Conservation (phyloP, 192 early-diverging fungal species). For the Rhizophagus clarus region DNA sequence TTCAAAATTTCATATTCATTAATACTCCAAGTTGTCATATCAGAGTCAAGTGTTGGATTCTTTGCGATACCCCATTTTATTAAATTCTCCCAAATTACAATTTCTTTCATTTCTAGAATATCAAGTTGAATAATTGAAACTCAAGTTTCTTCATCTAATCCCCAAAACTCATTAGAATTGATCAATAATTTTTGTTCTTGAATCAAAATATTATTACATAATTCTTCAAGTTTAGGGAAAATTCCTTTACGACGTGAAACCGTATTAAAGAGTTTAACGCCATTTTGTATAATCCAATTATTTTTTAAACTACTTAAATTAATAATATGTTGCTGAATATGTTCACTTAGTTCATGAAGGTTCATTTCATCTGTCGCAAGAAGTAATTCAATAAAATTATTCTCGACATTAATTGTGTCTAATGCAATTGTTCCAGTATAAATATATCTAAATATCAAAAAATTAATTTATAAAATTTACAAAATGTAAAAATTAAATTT, state of each 20-base stretch:
- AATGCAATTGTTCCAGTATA: not conserved
- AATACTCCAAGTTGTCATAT: not conserved
- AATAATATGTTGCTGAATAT: constrained; percentile 5
- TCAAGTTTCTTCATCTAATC: not conserved
- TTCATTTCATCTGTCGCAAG: constrained; percentile 5
- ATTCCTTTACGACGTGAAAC: not conserved
- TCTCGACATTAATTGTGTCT: not conserved
- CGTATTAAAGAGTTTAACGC: not conserved
- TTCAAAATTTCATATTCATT: not conserved
- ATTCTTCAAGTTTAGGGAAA: not conserved
- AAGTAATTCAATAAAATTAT: not conserved
- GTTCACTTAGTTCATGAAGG: not conserved
- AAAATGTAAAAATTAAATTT: too few relatives aligned
- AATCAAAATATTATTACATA: not conserved
- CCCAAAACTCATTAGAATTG: not conserved
- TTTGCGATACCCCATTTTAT: constrained; percentile 16
- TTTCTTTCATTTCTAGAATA: not conserved
- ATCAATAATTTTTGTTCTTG: not conserved
- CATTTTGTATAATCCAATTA: not conserved
- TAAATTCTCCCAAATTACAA: constrained; percentile 14
- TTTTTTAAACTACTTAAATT: not conserved
- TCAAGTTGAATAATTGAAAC: not conserved
- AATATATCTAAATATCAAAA: not conserved
- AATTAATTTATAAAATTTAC: too few relatives aligned
- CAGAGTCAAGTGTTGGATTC: not conserved